Evolutionary conservation across 495 filamentous ascomycete species (phyloP), one percentile per base, ranked within the genome.

Genomic region (Jackrogersella multiformis): DNA sequence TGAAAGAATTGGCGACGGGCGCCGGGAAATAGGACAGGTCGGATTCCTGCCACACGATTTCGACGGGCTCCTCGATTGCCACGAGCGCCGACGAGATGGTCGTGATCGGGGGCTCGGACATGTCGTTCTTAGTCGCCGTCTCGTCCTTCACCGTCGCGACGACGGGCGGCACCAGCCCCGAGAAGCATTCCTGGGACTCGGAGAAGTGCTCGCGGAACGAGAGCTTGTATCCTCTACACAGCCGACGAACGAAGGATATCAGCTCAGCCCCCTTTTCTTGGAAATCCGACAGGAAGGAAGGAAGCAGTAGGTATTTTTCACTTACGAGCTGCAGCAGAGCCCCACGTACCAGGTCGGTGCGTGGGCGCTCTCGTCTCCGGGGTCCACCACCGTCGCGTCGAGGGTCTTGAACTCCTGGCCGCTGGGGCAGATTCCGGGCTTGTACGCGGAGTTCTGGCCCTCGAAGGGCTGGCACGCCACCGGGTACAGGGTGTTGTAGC

Each of bases 381-480:
- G 12, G 3, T 13, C 23, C 12, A 48, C 59, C 20, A 55, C 38
- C 2, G 39, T 55, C 28, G 38, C 30, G 24, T 63, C 59, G 8
- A 63, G 1, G 2, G n/a, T 16, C n/a, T 55, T 54, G 39, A 63
- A 63, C 24, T 63, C 51, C 39, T 63, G 59, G 12, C 49, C 49
- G 20, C 18, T 38, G 0, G 59, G 59, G 24, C 59, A 63, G 16
- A 63, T 9, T 0, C 59, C 59, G 9, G 59, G 59, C 12, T 24
- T 36, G 26, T 55, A 62, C 4, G 30, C 1, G 0, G 16, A 24
- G 13, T 45, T 55, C 24, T 12, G 26, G 4, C 59, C 59, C 1
- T n/a, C 2, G 41, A 55, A 63, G 6, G 59, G 59, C 30, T 26
- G 48, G 49, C 59, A 63, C 5, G 8, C 3, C 1, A 13, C 1